Percentiles rank a stretch among this genome's conserved stretches.
These are phyloP conservation scores for Funneliformis caledonium DNA, from an alignment of 371 early-diverging fungal species.

Conservation along the genomic window DNA sequence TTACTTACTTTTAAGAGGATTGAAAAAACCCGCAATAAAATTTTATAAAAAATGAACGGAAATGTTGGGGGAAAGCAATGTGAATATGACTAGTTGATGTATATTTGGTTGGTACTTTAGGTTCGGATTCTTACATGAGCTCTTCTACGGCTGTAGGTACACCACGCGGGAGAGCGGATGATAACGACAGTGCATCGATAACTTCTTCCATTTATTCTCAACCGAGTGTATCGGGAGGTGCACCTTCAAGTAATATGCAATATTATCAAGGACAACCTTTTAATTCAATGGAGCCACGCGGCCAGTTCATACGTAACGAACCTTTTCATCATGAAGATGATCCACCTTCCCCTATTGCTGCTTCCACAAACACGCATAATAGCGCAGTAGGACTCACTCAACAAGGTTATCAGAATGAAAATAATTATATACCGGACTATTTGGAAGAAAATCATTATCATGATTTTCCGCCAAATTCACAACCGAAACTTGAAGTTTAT, in stretches of 20 bases:
- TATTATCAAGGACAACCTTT: not conserved
- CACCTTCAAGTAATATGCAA: not conserved
- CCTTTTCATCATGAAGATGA: not conserved
- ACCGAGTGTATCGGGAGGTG: not conserved
- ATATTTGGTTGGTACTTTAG: not conserved
- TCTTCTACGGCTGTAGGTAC: not conserved
- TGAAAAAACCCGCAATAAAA: not conserved
- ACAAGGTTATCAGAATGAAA: not conserved
- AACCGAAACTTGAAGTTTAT: too few relatives aligned
- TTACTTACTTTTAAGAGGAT: not conserved
- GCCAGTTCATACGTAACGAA: not conserved
- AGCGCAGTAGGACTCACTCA: not conserved
- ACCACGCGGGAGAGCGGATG: not conserved
- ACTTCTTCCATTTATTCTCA: constrained; percentile 22
- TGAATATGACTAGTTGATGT: not conserved
- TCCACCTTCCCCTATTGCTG: constrained; percentile 7
- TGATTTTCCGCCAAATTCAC: not conserved
- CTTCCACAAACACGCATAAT: not conserved
- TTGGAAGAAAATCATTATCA: not conserved
- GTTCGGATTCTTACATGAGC: not conserved
- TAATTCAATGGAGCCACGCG: not conserved
- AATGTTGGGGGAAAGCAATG: not conserved
- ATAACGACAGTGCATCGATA: constrained; percentile 1
- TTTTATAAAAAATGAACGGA: too few relatives aligned
- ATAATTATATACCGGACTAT: not conserved